phyloP scores from a whole-genome alignment of 148 eudicot genomes.

The Chenopodium berlandieri region DNA sequence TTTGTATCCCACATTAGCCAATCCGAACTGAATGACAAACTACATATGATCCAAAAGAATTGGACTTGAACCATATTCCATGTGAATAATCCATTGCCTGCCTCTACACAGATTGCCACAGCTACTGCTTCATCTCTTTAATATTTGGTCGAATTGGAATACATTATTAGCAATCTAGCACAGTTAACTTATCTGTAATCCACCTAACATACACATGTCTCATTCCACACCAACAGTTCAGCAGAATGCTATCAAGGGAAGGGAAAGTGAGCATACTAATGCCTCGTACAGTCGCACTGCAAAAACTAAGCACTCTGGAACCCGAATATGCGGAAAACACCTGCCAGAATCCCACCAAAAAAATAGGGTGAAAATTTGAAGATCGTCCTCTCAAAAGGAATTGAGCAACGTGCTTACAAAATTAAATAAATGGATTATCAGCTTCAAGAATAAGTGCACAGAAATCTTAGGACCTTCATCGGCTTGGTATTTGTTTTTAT shows the following conservation, averaged over 20 bases:
- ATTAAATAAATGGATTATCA: background rate
- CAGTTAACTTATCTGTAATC: background rate
- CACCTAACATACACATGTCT: background rate
- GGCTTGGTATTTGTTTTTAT: constrained; percentile 90
- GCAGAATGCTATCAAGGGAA: background rate
- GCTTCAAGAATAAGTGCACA: background rate
- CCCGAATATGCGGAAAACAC: constrained; percentile 86
- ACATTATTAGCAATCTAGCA: too few species aligned
- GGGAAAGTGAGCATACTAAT: background rate
- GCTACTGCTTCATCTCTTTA: background rate
- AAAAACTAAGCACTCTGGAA: constrained; percentile 64
- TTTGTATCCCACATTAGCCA: background rate
- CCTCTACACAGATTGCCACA: background rate
- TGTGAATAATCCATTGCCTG: background rate
- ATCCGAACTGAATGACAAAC: too few species aligned
- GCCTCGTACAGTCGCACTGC: background rate
- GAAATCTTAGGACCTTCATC: constrained; percentile 64
- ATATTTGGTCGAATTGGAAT: background rate
- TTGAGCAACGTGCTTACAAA: background rate
- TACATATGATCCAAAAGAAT: background rate
- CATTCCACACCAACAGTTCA: background rate
- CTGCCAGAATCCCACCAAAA: constrained; percentile 37
- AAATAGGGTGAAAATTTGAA: background rate
- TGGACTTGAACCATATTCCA: background rate
- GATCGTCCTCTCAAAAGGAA: background rate